A percentile compares a stretch with the other conserved stretches of the same genome.
Conservation (phyloP, 352 stramenopile species). For the Phytopythium delawarense region DNA sequence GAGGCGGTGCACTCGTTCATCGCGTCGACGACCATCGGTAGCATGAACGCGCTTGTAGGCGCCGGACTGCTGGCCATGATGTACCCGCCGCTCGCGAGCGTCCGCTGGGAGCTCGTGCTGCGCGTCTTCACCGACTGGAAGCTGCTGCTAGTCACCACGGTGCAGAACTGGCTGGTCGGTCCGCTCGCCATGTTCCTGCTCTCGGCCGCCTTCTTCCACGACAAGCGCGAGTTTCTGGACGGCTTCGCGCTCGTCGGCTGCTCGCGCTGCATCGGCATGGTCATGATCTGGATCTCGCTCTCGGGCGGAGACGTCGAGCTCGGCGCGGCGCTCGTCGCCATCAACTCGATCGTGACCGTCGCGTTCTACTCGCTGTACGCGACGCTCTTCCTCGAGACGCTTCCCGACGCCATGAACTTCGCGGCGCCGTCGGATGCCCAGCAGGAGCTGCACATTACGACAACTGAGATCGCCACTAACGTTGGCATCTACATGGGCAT, state of each 20-base stretch:
- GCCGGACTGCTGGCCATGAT: constrained; percentile 56
- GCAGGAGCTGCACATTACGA: constrained; percentile 32
- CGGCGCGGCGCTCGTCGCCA: constrained; percentile 57
- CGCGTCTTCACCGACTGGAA: constrained; percentile 39
- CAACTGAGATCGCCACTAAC: constrained; percentile 40
- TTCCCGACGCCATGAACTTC: constrained; percentile 38
- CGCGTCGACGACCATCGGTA: constrained; percentile 36
- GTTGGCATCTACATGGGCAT: constrained; percentile 72
- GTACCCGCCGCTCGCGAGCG: constrained; percentile 54
- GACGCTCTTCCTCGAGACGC: constrained; percentile 41
- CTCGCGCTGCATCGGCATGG: constrained; percentile 75
- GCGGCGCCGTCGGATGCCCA: constrained; percentile 12
- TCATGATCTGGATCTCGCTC: constrained; percentile 78
- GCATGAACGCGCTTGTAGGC: constrained; percentile 51
- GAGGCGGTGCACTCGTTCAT: constrained; percentile 33
- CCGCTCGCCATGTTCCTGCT: constrained; percentile 57
- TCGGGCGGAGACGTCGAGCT: constrained; percentile 61
- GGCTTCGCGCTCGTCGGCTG: constrained; percentile 70
- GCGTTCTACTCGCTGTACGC: constrained; percentile 61
- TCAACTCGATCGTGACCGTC: constrained; percentile 69
- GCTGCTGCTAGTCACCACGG: constrained; percentile 42
- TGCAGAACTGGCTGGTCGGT: constrained; percentile 61
- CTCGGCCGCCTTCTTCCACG: constrained; percentile 42
- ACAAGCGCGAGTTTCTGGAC: constrained; percentile 45
- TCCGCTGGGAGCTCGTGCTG: constrained; percentile 46